Evolutionary conservation across 768 basidiomycete species (phyloP).

Genomic region (Lentinus brumalis): DNA sequence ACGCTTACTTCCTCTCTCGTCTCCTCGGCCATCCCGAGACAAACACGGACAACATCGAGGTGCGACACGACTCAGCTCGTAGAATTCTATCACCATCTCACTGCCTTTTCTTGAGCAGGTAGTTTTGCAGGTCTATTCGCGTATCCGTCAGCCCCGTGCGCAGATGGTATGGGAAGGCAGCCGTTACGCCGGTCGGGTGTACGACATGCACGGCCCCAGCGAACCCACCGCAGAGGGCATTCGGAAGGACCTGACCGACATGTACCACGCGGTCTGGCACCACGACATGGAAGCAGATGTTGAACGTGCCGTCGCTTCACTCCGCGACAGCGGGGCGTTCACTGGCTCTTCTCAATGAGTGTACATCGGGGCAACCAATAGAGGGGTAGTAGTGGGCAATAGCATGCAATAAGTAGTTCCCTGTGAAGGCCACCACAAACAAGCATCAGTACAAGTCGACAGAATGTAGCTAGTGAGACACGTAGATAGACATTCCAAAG

Average conservation of each 20-base stretch:
- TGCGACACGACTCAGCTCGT: slow-evolving; percentile 22
- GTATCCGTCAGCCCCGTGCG: slow-evolving; percentile 46
- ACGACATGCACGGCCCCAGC: slow-evolving; percentile 41
- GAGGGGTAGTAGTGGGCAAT: too few species aligned
- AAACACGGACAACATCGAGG: slow-evolving; percentile 43
- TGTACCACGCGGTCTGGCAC: slow-evolving; percentile 52
- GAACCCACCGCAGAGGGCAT: slow-evolving; percentile 33
- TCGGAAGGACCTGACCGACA: slow-evolving; percentile 37
- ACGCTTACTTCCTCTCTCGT: slow-evolving; percentile 49
- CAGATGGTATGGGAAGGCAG: slow-evolving; percentile 51
- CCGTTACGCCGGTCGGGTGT: slow-evolving; percentile 43
- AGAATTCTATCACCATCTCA: background rate
- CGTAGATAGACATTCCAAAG: too few species aligned
- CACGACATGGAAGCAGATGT: slow-evolving; percentile 47
- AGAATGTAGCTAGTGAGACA: too few species aligned
- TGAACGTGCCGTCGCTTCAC: slow-evolving; percentile 30
- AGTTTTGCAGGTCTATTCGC: slow-evolving; percentile 48
- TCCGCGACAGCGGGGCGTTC: slow-evolving; percentile 18
- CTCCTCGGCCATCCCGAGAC: slow-evolving; percentile 48
- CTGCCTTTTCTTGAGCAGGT: slow-evolving; percentile 31
- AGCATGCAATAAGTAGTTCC: too few species aligned
- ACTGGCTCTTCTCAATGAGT: too few species aligned
- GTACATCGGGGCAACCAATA: too few species aligned
- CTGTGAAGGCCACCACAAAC: too few species aligned
- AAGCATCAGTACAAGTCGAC: too few species aligned